These are phyloP conservation scores for Lipomyces yamanashiensis DNA, from an alignment of 805 yeast species.

Conservation along the genomic window DNA sequence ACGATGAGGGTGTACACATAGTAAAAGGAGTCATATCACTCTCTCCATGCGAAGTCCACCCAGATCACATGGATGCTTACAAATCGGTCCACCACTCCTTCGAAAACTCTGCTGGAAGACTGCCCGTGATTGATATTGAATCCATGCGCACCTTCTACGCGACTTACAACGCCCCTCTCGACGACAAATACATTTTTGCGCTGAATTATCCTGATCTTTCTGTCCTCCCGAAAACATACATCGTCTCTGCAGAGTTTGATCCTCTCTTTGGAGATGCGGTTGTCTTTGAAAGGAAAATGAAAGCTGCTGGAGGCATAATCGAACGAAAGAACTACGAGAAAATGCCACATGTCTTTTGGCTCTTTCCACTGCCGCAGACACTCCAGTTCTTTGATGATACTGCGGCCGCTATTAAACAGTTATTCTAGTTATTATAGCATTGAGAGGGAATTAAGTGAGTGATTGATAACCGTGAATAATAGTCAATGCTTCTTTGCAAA, in stretches of 20 bases:
- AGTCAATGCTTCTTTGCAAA: too few relatives aligned
- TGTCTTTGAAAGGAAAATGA: constrained; percentile 1
- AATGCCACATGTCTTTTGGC: constrained; percentile 22
- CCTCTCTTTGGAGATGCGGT: constrained; percentile 14
- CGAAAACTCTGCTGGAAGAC: constrained; percentile 6
- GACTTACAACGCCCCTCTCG: constrained; percentile 17
- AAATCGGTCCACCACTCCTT: constrained; percentile 9
- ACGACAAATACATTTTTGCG: constrained; percentile 14
- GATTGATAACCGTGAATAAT: too few relatives aligned
- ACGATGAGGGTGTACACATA: constrained; percentile 16
- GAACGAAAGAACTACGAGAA: constrained; percentile 3
- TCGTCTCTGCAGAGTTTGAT: constrained; percentile 23
- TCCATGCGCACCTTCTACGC: constrained; percentile 17
- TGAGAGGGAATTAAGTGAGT: background rate
- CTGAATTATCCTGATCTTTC: constrained; percentile 10
- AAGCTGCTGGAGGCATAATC: background rate
- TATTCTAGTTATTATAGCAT: background rate
- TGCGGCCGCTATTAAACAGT: constrained; percentile 9
- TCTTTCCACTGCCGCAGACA: constrained; percentile 17
- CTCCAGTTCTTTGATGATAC: constrained; percentile 18
- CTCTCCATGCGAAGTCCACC: constrained; percentile 17
- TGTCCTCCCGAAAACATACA: constrained; percentile 6
- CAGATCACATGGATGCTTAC: constrained; percentile 8
- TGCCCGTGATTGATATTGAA: constrained; percentile 15
- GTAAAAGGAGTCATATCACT: constrained; percentile 9